Evolutionary conservation across 371 early-diverging fungal genomes (phyloP).

Genomic region (Nematocida ausubeli): DNA sequence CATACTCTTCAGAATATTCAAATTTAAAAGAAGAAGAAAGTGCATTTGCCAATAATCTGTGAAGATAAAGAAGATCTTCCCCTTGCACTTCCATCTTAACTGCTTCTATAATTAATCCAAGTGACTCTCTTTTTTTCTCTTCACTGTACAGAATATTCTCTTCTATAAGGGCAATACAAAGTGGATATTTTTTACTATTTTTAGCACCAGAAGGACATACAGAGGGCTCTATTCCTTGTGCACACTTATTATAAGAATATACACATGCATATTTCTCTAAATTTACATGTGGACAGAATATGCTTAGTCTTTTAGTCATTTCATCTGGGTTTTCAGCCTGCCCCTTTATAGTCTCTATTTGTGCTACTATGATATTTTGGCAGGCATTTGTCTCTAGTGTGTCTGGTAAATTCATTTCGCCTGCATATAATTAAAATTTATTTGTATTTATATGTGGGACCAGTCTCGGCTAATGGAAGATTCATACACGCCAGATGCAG

Average conservation of each 20-base stretch:
- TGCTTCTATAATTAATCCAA: neutral
- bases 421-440: conserved; percentile 50
- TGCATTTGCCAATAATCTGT: conserved; percentile 5
- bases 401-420: neutral
- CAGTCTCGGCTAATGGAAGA: conserved; percentile 48
- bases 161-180: conserved; percentile 4
- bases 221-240: neutral
- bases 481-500: conserved; percentile 76
- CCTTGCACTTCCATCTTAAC: neutral
- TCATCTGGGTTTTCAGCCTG: neutral
- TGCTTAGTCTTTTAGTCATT: neutral
- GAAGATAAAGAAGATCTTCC: neutral
- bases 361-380: neutral
- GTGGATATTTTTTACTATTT: neutral
- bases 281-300: neutral
- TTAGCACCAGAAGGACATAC: neutral
- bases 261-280: neutral
- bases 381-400: neutral
- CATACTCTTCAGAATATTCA: conserved; percentile 38
- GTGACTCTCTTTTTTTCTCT: neutral
- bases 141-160: neutral
- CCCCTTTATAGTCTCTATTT: neutral
- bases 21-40: conserved; percentile 11
- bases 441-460: conserved; percentile 56
- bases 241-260: neutral